Evolutionary conservation across 306 rosid species (phyloP).

Genomic region (Cicer chorassanicum): DNA sequence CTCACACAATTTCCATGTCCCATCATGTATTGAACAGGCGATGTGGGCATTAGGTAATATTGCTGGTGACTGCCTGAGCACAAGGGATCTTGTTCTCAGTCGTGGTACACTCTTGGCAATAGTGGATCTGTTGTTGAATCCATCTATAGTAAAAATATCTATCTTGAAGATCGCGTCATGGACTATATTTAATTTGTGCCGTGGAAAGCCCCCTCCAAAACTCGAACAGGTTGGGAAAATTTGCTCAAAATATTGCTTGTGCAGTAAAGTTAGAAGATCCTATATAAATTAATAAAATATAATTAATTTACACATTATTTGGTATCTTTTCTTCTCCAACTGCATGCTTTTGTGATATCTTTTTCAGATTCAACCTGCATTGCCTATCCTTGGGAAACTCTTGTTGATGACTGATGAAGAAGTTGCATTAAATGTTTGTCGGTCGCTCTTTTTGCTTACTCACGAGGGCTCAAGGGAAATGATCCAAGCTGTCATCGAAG

Average conservation of each 20-base stretch:
- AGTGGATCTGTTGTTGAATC: neutral
- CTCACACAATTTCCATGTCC: neutral
- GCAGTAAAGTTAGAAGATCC: neutral
- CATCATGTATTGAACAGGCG: neutral
- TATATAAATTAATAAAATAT: neutral
- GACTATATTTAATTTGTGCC: neutral
- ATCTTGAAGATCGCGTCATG: neutral
- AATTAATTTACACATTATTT: neutral
- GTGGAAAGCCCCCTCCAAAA: neutral
- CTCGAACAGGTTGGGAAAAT: neutral
- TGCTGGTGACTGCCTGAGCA: neutral
- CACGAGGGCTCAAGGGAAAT: neutral
- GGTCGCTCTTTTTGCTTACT: neutral
- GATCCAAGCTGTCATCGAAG: neutral
- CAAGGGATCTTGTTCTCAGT: neutral
- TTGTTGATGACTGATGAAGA: neutral
- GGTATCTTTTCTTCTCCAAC: neutral
- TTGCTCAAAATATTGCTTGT: neutral
- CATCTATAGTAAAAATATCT: neutral
- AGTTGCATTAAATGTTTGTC: neutral
- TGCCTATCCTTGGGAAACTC: neutral
- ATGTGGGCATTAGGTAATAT: conserved; percentile 6
- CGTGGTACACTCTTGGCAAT: neutral
- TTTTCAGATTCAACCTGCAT: conserved; percentile 7
- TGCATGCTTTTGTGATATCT: neutral